These are phyloP conservation scores for Hypoxylon sp. DNA, from an alignment of 2,329 filamentous ascomycete species.

Conservation along the genomic window DNA sequence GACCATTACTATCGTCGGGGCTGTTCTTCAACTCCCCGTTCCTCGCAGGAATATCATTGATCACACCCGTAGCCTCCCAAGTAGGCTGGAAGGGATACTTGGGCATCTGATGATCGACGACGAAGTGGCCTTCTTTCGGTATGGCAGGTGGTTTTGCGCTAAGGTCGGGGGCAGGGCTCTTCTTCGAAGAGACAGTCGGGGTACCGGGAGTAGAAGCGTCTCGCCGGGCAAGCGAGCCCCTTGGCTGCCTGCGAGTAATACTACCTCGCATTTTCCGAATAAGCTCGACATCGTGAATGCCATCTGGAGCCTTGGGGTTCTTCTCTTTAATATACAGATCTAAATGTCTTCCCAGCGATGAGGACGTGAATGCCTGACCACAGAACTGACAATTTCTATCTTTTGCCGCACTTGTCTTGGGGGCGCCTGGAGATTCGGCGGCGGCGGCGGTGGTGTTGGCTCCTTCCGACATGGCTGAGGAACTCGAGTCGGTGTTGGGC, in stretches of 20 bases:
- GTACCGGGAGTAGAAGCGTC: conserved; percentile 73
- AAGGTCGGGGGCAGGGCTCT: conserved; percentile 58
- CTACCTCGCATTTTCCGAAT: conserved; percentile 85
- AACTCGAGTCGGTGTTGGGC: conserved; percentile 3
- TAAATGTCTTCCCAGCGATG: conserved; percentile 90
- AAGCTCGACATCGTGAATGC: conserved; percentile 89
- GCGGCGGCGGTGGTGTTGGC: conserved; percentile 41
- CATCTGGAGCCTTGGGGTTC: conserved; percentile 89
- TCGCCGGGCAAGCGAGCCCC: conserved; percentile 71
- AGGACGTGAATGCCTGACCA: conserved; percentile 90
- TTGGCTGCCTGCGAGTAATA: conserved; percentile 88
- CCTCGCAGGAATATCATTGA: conserved; percentile 75
- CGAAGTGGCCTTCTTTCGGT: conserved; percentile 59
- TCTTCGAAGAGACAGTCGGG: conserved; percentile 59
- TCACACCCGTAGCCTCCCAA: conserved; percentile 84
- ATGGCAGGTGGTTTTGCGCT: conserved; percentile 56
- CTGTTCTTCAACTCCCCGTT: conserved; percentile 59
- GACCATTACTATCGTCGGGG: conserved; percentile 52
- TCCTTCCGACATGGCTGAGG: conserved; percentile 43
- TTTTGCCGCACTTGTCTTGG: conserved; percentile 71
- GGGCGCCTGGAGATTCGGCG: conserved; percentile 56
- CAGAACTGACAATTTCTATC: conserved; percentile 93
- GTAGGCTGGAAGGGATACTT: conserved; percentile 69
- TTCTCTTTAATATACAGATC: conserved; percentile 95
- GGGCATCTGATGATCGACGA: conserved; percentile 64